phyloP scores from a whole-genome alignment of 805 yeast genomes.

The Ogataea sp. region DNA sequence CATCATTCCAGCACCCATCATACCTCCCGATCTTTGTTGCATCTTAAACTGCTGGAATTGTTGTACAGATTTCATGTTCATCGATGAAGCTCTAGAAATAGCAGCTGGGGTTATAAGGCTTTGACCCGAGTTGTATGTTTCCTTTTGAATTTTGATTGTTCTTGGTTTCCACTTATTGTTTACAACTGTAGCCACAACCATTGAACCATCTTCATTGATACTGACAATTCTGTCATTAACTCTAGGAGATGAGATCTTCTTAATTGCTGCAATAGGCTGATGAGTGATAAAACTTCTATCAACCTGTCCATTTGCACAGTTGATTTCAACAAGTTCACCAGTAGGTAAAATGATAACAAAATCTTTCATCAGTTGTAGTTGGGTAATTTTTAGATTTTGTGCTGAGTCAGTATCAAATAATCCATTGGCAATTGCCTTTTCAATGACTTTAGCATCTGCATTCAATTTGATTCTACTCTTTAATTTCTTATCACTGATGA shows the following conservation, averaged over 20 bases:
- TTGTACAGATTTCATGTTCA: slow-evolving; percentile 12
- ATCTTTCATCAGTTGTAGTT: slow-evolving; percentile 26
- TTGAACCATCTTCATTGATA: slow-evolving; percentile 36
- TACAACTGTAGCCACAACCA: slow-evolving; percentile 56
- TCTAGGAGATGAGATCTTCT: slow-evolving; percentile 58
- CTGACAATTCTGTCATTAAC: slow-evolving; percentile 66
- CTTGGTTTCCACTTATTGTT: slow-evolving; percentile 60
- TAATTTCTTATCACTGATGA: background rate
- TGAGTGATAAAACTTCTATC: slow-evolving; percentile 25
- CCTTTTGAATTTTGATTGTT: slow-evolving; percentile 38
- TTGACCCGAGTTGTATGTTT: slow-evolving; percentile 35
- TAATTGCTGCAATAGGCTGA: slow-evolving; percentile 39
- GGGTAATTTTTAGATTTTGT: background rate
- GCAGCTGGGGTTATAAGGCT: slow-evolving; percentile 30
- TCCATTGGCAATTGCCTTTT: background rate
- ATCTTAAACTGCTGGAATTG: slow-evolving; percentile 7
- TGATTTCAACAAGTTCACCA: slow-evolving; percentile 41
- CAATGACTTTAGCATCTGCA: background rate
- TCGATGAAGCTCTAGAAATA: slow-evolving; percentile 19
- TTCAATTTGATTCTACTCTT: background rate
- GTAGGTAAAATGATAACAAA: slow-evolving; percentile 43
- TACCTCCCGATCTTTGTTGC: too few relatives aligned
- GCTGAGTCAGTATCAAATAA: background rate
- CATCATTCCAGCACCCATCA: too few relatives aligned
- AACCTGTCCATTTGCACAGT: slow-evolving; percentile 40